phyloP scores from a whole-genome alignment of 2,329 filamentous ascomycete species.

The Didymella sp. region DNA sequence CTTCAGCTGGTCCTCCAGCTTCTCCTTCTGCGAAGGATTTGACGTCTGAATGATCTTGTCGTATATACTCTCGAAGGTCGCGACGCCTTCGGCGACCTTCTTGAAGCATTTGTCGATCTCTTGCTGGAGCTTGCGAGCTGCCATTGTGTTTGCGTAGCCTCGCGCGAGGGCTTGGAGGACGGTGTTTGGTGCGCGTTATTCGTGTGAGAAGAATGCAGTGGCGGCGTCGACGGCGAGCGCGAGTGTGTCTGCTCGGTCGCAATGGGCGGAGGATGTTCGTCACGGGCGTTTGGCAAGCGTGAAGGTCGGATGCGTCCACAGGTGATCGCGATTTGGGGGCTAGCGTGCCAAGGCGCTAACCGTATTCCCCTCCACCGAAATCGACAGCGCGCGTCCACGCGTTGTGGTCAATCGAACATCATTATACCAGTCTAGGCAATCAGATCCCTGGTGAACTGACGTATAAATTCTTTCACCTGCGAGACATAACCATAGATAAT shows the following conservation, averaged over 20 bases:
- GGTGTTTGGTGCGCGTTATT: conserved; percentile 20
- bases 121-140: conserved; percentile 93
- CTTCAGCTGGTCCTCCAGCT: conserved; percentile 96
- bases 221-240: conserved; percentile 24
- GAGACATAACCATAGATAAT: background rate
- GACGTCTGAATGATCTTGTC: conserved; percentile 95
- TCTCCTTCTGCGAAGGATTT: conserved; percentile 96
- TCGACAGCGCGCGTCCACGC: conserved; percentile 20
- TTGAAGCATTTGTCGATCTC: conserved; percentile 99
- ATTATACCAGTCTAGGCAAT: conserved; percentile 9
- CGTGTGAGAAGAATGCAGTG: conserved; percentile 1
- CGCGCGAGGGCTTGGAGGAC: conserved; percentile 35
- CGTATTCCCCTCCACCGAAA: conserved; percentile 12
- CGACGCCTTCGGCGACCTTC: conserved; percentile 91
- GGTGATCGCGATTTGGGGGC: conserved; percentile 34
- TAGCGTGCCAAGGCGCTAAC: conserved; percentile 36
- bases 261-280: conserved; percentile 29
- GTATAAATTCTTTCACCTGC: background rate
- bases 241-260: conserved; percentile 29
- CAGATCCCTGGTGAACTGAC: conserved; percentile 3
- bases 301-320: conserved; percentile 37
- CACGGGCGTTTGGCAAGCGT: conserved; percentile 16
- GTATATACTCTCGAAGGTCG: conserved; percentile 92
- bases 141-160: conserved; percentile 69
- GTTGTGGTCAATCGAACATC: conserved; percentile 6